Conservation (phyloP, 495 filamentous ascomycete species). For the Lophiostoma macrostomum region DNA sequence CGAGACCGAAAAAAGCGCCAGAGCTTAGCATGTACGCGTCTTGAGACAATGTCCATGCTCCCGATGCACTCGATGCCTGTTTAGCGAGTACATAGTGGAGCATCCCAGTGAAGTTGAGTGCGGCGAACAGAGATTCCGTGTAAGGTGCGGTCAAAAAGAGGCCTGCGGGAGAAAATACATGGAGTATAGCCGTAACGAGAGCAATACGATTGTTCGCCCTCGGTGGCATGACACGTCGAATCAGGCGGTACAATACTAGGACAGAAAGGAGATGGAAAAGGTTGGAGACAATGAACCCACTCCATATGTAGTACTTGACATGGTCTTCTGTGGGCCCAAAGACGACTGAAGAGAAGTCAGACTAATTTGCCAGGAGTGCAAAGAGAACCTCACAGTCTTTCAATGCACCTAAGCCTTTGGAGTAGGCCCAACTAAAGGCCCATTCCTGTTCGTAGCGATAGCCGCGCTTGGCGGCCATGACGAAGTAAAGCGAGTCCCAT, state of each 20-base stretch:
- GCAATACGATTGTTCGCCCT: constrained; percentile 47
- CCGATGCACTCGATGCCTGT: constrained; percentile 26
- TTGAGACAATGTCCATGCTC: constrained; percentile 18
- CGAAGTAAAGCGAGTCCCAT: constrained; percentile 93
- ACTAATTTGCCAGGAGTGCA: neutral
- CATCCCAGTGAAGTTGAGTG: constrained; percentile 71
- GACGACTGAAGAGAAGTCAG: constrained; percentile 19
- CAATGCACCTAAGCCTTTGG: constrained; percentile 49
- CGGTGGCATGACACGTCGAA: constrained; percentile 41
- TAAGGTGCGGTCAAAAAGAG: constrained; percentile 88
- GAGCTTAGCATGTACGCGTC: constrained; percentile 55
- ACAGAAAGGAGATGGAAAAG: constrained; percentile 72
- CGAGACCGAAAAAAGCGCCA: constrained; percentile 67
- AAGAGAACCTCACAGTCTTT: constrained; percentile 46
- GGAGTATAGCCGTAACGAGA: constrained; percentile 65
- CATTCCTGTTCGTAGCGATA: constrained; percentile 93
- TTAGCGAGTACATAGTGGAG: constrained; percentile 54
- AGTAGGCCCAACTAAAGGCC: constrained; percentile 79
- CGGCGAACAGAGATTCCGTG: constrained; percentile 73
- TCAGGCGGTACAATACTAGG: constrained; percentile 64
- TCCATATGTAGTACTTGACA: constrained; percentile 39
- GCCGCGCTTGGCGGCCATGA: constrained; percentile 62
- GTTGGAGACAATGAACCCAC: constrained; percentile 65
- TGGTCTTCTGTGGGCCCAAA: neutral
- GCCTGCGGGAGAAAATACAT: constrained; percentile 82